Conservation (phyloP, 2,329 filamentous ascomycete genomes). For the Cercospora nicotianae region DNA sequence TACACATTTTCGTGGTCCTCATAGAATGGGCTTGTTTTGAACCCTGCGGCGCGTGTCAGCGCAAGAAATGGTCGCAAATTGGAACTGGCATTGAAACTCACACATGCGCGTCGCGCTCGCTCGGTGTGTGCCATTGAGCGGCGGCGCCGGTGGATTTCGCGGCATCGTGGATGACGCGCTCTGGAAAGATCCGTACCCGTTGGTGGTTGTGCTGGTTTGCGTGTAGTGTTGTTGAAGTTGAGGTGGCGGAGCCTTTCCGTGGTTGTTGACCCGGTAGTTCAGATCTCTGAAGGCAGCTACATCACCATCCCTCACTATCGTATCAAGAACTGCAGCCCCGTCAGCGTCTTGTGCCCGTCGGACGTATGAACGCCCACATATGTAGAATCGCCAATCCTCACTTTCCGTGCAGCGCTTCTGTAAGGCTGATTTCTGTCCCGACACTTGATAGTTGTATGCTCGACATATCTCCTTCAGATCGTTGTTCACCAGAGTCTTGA, state of each 20-base stretch:
- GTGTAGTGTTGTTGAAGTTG: constrained; percentile 14
- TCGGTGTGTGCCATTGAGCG: constrained; percentile 18
- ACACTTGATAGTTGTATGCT: constrained; percentile 70
- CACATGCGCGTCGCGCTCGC: constrained; percentile 21
- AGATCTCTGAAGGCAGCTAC: constrained; percentile 41
- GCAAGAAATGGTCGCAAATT: background rate
- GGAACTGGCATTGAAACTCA: constrained; percentile 17
- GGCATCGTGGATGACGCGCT: constrained; percentile 19
- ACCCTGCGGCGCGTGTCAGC: constrained; percentile 38
- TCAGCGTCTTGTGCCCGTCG: constrained; percentile 7
- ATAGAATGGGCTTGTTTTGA: constrained; percentile 86
- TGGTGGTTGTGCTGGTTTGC: constrained; percentile 13
- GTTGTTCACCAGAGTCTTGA: constrained; percentile 58
- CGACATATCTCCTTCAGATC: constrained; percentile 77
- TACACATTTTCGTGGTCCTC: constrained; percentile 66
- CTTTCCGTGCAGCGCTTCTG: constrained; percentile 75
- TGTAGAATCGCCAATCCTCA: constrained; percentile 44
- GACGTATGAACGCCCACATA: background rate
- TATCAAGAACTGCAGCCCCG: constrained; percentile 40
- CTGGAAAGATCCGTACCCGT: constrained; percentile 17
- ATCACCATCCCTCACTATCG: constrained; percentile 39
- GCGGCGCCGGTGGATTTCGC: constrained; percentile 16
- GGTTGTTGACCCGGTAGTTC: constrained; percentile 43
- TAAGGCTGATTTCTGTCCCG: constrained; percentile 80
- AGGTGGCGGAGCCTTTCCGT: constrained; percentile 36